Base-by-base conservation (phyloP, 1,139 yeast genomes). In the Saccharomyces hybrid region DNA sequence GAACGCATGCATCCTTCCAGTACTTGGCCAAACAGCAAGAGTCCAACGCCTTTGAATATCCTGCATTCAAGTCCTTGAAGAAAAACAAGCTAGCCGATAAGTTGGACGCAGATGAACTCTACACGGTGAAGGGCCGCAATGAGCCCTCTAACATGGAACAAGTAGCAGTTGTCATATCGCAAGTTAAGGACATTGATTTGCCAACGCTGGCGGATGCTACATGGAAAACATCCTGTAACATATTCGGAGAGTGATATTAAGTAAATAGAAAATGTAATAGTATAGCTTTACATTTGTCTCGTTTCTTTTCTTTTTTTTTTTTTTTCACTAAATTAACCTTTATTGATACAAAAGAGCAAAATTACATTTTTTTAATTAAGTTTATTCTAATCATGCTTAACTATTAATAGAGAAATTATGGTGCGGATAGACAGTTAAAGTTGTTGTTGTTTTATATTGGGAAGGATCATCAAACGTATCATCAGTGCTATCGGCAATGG, bases 131-230 rank as follows among this genome's bases (percentile, higher is more conserved):
- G 60, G 85, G 95, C 1, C 78, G 99, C 63, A 90, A 95, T 69
- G 99, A 93, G 70, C 99, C 99, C 0, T 90, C 95, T 51, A 78
- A 81, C 51, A 82, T 93, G 54, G 89, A 89, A 1, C 80, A 82
- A 51, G 93, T 91, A 1, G 97, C 96, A 0, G 81, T 84, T 60
- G 85, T 88, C 8, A 77, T 93, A 60, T 81, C 95, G 9, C 78
- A 78, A 26, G 69, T 91, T 51, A 77, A 78, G 42, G 78, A 75
- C 0, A 61, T 76, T 6, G 75, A 82, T 3, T 73, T 84, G 8
- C 76, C 79, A 51, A 71, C 73, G 4, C 77, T 93, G 25, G 75
- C 84, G 16, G 84, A 83, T 47, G 67, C 73, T 7, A 84, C 88
- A 23, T 91, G 85, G 78, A 64, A 74, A 20, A 91, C 86, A 63